Evolutionary conservation across 2,329 filamentous ascomycete species (phyloP), one percentile per base, ranked within the genome.

Genomic region (Fusarium buxicola): DNA sequence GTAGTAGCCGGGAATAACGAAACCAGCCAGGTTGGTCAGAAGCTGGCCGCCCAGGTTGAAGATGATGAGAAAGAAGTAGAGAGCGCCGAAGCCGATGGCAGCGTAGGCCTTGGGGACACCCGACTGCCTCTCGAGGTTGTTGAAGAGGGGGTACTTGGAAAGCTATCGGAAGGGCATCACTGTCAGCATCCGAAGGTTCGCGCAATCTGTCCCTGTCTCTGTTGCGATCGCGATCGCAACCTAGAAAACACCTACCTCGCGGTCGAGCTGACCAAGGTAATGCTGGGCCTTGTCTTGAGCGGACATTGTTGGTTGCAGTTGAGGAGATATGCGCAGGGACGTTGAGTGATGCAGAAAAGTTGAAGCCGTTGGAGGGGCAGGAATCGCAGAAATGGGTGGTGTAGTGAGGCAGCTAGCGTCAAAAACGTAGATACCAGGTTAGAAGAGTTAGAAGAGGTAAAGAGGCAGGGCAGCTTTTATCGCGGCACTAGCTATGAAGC

Each of bases 11-110:
- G 92, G 92, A 63, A 96, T 85, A 70, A 91, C 80, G 76, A 95
- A 95, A 62, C 92, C 92, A 69, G 92, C 91, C 68, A 93, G 80
- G 82, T 96, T 96, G 80, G 92, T 93, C 70, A 96, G 83, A 74
- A 95, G 90, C 80, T 94, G 91, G 71, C 92, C 92, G 65, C 90
- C 92, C 66, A 95, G 90, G 86, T 96, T 96, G 85, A 96, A 93
- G 82, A 95, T 88, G 80, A 95, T 92, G 71, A 95, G 87, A 83
- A 94, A 92, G 82, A 95, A 92, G 84, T 96, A 96, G 68, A 94
- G 86, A 47, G 88, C 88, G 59, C 79, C 89, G 56, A 92, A 75
- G 71, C 92, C 92, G 70, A 94, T 88, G 74, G 91, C 85, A 67
- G 87, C 89, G 77, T 96, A 95, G 73, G 91, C 89, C 84, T 96